phyloP scores from a whole-genome alignment of 495 filamentous ascomycete genomes.

The Tetracladium setigerum region DNA sequence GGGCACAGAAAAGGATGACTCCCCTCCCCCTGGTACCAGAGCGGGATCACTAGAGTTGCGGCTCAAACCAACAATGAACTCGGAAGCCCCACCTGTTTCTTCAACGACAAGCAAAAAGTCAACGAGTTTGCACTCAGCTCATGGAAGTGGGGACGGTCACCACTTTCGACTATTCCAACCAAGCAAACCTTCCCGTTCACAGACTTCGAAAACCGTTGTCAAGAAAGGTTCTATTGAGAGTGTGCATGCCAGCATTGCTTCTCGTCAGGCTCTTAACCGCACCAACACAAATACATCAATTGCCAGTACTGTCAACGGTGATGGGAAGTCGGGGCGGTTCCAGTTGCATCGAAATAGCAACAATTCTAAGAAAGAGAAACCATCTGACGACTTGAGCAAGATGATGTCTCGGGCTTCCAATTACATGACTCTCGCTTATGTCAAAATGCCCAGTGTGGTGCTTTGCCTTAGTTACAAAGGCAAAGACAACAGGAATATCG shows the following conservation, averaged over 20 bases:
- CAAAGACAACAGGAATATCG: conserved; percentile 85
- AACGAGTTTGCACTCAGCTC: conserved; percentile 34
- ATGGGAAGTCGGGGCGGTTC: conserved; percentile 47
- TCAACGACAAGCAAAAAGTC: conserved; percentile 38
- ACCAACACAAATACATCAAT: conserved; percentile 39
- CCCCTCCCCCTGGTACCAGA: conserved; percentile 32
- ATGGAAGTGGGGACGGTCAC: conserved; percentile 33
- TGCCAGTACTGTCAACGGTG: conserved; percentile 33
- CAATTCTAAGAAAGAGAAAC: conserved; percentile 43
- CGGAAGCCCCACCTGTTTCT: conserved; percentile 41
- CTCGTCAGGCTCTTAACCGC: conserved; percentile 38
- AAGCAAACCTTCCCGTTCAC: conserved; percentile 20
- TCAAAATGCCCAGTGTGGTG: conserved; percentile 90
- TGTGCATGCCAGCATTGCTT: conserved; percentile 38
- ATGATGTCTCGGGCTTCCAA: conserved; percentile 95
- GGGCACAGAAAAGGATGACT: conserved; percentile 5
- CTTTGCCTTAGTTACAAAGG: conserved; percentile 97
- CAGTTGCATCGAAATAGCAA: conserved; percentile 37
- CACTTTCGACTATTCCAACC: conserved; percentile 48
- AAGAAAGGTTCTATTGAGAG: conserved; percentile 68
- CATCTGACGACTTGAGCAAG: conserved; percentile 88
- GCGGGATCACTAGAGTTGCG: conserved; percentile 68
- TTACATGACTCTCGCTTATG: conserved; percentile 94
- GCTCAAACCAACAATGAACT: conserved; percentile 67
- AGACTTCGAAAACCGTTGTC: conserved; percentile 29